A percentile compares a stretch with the other conserved stretches of the same genome.
These are phyloP conservation scores for Oxalis stricta DNA, from an alignment of 441 rosid species.

Conservation along the genomic window DNA sequence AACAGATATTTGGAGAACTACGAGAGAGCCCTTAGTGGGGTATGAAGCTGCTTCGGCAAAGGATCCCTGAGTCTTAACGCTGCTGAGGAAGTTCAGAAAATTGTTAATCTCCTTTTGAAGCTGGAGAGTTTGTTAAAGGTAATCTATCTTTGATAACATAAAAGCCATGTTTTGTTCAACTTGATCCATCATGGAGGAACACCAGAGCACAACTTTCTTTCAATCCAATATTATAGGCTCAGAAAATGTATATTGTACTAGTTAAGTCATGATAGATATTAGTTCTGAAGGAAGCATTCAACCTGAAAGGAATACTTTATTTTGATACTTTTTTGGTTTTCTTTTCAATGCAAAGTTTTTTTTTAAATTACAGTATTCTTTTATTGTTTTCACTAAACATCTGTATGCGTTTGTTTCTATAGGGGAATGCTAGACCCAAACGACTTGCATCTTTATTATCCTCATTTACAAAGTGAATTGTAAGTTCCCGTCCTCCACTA, in stretches of 20 bases:
- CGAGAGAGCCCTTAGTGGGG: constrained; percentile 59
- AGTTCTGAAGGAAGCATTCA: neutral
- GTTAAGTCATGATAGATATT: neutral
- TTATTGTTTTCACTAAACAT: neutral
- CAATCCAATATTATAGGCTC: neutral
- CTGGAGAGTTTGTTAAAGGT: constrained; percentile 42
- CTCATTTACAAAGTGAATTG: constrained; percentile 29
- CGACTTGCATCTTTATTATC: constrained; percentile 31
- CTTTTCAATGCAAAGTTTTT: neutral
- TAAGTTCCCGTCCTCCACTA: constrained; percentile 15
- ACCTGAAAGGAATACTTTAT: neutral
- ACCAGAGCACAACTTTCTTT: neutral
- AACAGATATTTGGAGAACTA: constrained; percentile 62
- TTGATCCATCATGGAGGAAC: neutral
- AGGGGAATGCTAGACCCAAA: constrained; percentile 42
- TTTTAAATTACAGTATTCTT: neutral
- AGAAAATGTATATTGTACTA: too few relatives aligned
- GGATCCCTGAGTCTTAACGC: constrained; percentile 67
- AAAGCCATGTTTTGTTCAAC: too few relatives aligned
- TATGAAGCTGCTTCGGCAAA: constrained; percentile 59
- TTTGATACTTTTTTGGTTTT: neutral
- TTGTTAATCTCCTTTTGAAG: constrained; percentile 48
- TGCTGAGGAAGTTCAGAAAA: constrained; percentile 39
- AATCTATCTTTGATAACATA: constrained; percentile 4
- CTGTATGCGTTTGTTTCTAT: constrained; percentile 7